Base-by-base conservation (phyloP, 2,329 filamentous ascomycete species). In the Acrocalymma vagum region DNA sequence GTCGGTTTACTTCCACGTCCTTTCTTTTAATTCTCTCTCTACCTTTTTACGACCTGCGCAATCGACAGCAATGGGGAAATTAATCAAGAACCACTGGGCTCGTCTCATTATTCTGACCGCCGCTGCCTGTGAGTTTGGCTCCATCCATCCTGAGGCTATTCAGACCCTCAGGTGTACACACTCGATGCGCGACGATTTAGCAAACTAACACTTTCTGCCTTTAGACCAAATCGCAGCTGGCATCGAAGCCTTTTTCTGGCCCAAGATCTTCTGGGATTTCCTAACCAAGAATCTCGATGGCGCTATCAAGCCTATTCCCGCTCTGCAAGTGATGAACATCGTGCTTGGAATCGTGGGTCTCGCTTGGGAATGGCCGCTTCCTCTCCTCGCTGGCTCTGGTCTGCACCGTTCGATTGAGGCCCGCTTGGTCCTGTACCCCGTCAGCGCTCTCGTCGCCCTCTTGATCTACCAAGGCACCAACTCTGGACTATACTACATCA, bases 81-180 rank as follows among this genome's bases (percentile, higher is more conserved):
- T 99, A 68, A 97, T 99, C 78, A 99, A 99, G 82, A 97, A 97
- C 78, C 94, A 99, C 78, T 96, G 90, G 90, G 94, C 91, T 58
- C 87, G 94, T 48, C 85, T 99, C 63, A 94, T 99, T 66, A 82
- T 95, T 72, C 78, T 99, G 68, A 90, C 89, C 18, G 90, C 94
- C 24, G 87, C 90, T 57, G 72, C 78, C 42, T 92, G 88, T 91
- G 83, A 38, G 79, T 72, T 29, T n/a, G 29, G 13, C 27, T 33
- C 22, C 15, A 25, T 9, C 15, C 17, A 23, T 24, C 20, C 17
- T 8, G n/a, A n/a, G 15, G 3, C n/a, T 9, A 26, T 6, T 22
- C 3, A 22, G 25, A 16, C 13, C 18, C n/a, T n/a, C n/a, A n/a
- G n/a, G n/a, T n/a, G n/a, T n/a, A n/a, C 22, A n/a, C 14, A 9